Evolutionary conservation across 805 yeast species (phyloP).

Genomic region (Starmerella gropengiesseri): DNA sequence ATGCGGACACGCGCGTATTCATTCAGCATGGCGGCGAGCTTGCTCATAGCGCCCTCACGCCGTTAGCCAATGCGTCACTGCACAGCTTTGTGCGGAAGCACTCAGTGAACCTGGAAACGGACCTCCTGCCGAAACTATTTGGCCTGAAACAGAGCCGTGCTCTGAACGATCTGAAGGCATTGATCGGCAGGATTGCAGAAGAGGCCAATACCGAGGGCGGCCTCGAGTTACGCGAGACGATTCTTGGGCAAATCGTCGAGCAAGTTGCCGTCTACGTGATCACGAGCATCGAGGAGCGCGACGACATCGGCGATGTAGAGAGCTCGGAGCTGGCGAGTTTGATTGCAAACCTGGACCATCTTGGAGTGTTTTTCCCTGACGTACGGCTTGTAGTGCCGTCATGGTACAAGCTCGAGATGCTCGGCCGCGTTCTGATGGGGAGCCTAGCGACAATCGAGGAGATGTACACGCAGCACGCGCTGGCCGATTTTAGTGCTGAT

Average conservation of each 20-base stretch:
- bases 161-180: constrained; percentile 2
- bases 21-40: neutral
- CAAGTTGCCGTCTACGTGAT: constrained; percentile 22
- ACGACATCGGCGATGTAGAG: constrained; percentile 29
- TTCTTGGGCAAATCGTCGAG: constrained; percentile 30
- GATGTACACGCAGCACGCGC: constrained; percentile 24
- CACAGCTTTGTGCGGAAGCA: constrained; percentile 4
- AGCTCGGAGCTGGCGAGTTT: constrained; percentile 14
- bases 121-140: constrained; percentile 11
- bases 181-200: constrained; percentile 15
- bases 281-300: constrained; percentile 17
- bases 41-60: constrained; percentile 4
- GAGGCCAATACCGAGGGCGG: constrained; percentile 19
- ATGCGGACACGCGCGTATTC: constrained; percentile 18
- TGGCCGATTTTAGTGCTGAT: constrained; percentile 28
- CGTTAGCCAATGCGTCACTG: constrained; percentile 12
- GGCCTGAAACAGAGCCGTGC: neutral
- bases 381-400: constrained; percentile 25
- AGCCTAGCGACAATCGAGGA: constrained; percentile 27
- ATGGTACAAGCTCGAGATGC: constrained; percentile 32
- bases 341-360: constrained; percentile 14
- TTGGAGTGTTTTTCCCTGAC: constrained; percentile 19
- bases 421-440: constrained; percentile 28
- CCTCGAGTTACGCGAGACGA: constrained; percentile 17
- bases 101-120: constrained; percentile 9